Conservation (phyloP, 441 rosid species). For the Flueggea neowawraea region DNA sequence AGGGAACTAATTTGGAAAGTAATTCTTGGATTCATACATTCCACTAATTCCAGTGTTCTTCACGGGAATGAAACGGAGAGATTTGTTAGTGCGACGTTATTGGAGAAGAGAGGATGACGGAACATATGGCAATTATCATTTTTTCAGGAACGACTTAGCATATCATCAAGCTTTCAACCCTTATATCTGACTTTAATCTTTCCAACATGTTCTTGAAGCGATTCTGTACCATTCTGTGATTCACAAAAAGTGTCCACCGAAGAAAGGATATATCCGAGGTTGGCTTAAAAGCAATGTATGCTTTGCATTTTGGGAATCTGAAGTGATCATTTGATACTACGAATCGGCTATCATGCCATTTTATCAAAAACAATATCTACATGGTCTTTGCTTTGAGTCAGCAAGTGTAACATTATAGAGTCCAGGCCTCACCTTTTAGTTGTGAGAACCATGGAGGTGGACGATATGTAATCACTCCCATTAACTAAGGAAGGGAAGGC, state of each 20-base stretch:
- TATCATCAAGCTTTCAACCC: conserved; percentile 3
- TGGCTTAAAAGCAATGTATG: conserved; percentile 82
- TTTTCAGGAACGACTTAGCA: too few species aligned
- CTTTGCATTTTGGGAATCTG: conserved; percentile 28
- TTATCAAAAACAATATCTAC: too few species aligned
- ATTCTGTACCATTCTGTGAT: conserved; percentile 82
- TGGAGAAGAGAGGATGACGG: conserved; percentile 99
- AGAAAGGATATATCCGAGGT: conserved; percentile 77
- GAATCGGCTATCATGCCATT: neutral
- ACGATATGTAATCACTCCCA: conserved; percentile 83
- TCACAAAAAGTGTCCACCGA: conserved; percentile 76
- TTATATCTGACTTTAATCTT: conserved; percentile 4
- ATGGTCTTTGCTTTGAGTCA: too few species aligned
- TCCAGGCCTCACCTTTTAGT: neutral
- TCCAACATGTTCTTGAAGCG: conserved; percentile 40
- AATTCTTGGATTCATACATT: conserved; percentile 1
- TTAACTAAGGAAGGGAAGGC: conserved; percentile 54
- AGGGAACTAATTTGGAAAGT: neutral
- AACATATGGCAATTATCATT: conserved; percentile 63
- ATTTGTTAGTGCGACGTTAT: conserved; percentile 72
- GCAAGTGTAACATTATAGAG: neutral
- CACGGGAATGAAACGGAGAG: conserved; percentile 84
- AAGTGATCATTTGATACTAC: conserved; percentile 3
- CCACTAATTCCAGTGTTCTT: conserved; percentile 9
- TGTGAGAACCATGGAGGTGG: conserved; percentile 56